Conservation (phyloP, 2,329 filamentous ascomycete species). For the Talaromyces islandicus region DNA sequence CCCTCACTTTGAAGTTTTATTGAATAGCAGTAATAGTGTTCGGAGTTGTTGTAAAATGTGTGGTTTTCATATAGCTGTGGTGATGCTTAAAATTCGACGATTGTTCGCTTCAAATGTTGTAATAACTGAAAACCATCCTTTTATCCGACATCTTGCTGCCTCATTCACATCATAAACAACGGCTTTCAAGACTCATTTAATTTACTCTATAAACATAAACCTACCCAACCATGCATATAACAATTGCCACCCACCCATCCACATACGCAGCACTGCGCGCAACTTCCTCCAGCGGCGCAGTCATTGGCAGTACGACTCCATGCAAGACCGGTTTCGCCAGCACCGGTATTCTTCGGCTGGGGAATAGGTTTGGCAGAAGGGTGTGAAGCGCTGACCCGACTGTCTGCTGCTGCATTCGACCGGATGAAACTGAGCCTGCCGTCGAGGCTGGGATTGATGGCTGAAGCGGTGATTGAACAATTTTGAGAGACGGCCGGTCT, state of each 20-base stretch:
- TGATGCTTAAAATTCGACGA: too few species aligned
- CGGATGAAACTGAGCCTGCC: conserved; percentile 11
- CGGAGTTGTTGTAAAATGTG: too few species aligned
- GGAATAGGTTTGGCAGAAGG: conserved; percentile 76
- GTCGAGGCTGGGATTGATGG: conserved; percentile 32
- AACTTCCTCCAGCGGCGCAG: conserved; percentile 72
- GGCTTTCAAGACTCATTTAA: too few species aligned
- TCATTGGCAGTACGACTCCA: conserved; percentile 75
- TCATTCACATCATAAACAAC: too few species aligned
- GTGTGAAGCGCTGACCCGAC: conserved; percentile 72
- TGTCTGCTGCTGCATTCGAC: conserved; percentile 51
- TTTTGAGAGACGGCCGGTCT: conserved; percentile 47
- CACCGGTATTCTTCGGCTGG: conserved; percentile 75
- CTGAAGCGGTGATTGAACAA: conserved; percentile 70
- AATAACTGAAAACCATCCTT: too few species aligned
- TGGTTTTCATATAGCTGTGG: too few species aligned
- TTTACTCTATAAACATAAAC: too few species aligned
- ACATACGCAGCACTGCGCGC: conserved; percentile 78
- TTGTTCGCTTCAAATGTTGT: too few species aligned
- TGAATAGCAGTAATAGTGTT: too few species aligned
- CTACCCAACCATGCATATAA: conserved; percentile 63
- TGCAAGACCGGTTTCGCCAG: conserved; percentile 81
- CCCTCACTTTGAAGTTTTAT: too few species aligned
- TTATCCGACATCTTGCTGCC: too few species aligned
- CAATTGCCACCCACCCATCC: conserved; percentile 85